phyloP scores from a whole-genome alignment of 1,139 yeast species.

The Keqinozyma sinolaborantium region DNA sequence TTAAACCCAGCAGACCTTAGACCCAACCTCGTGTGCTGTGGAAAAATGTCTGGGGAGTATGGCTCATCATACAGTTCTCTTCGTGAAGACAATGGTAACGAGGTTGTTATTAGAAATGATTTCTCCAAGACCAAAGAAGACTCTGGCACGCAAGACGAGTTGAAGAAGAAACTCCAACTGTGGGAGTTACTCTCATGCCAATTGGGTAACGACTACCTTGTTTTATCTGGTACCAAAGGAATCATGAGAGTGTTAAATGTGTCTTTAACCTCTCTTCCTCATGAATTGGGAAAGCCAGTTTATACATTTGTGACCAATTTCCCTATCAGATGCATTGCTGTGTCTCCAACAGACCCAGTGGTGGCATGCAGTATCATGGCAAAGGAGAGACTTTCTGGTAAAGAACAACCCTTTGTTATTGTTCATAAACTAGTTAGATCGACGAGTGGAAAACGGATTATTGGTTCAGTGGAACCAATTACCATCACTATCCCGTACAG shows the following conservation, averaged over 20 bases:
- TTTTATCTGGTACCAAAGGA: constrained; percentile 74
- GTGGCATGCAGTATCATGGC: constrained; percentile 85
- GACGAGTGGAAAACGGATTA: constrained; percentile 12
- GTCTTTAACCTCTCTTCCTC: constrained; percentile 23
- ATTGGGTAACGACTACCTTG: constrained; percentile 56
- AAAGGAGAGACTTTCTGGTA: constrained; percentile 61
- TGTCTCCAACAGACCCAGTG: constrained; percentile 60
- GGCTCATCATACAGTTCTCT: constrained; percentile 46
- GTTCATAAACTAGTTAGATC: constrained; percentile 47
- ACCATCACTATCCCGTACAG: constrained; percentile 81
- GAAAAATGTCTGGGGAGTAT: constrained; percentile 64
- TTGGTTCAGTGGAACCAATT: constrained; percentile 49
- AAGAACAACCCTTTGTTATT: constrained; percentile 78
- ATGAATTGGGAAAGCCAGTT: constrained; percentile 54
- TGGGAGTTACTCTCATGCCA: constrained; percentile 73
- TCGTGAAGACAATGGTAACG: constrained; percentile 19
- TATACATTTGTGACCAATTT: constrained; percentile 69
- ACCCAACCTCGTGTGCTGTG: constrained; percentile 65
- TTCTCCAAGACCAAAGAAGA: constrained; percentile 20
- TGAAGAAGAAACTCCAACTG: constrained; percentile 25
- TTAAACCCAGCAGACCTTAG: constrained; percentile 27
- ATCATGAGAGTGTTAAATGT: constrained; percentile 64
- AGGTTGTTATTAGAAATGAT: constrained; percentile 30
- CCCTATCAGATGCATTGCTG: constrained; percentile 75
- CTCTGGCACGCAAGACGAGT: constrained; percentile 15